Evolutionary conservation across 2,329 filamentous ascomycete species (phyloP).

Genomic region (Alternaria sp.): DNA sequence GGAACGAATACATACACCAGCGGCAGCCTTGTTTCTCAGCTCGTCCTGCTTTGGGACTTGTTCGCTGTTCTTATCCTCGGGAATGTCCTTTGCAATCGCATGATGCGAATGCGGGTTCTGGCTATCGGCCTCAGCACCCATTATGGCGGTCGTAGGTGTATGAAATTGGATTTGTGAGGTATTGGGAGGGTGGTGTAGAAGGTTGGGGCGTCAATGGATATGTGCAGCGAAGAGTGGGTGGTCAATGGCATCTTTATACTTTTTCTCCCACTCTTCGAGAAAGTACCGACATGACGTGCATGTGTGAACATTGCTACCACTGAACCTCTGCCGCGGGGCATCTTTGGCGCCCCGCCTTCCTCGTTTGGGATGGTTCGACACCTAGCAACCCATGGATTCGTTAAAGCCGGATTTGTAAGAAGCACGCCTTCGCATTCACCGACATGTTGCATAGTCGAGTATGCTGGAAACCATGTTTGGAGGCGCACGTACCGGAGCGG

Average conservation of each 20-base stretch:
- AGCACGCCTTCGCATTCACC: conserved; percentile 1
- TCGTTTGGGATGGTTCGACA: conserved; percentile 14
- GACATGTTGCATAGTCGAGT: neutral
- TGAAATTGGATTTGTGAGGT: neutral
- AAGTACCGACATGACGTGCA: conserved; percentile 31
- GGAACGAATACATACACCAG: conserved; percentile 47
- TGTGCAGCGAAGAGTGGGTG: conserved; percentile 6
- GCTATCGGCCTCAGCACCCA: conserved; percentile 35
- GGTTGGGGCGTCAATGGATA: conserved; percentile 9
- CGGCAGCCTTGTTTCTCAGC: conserved; percentile 54
- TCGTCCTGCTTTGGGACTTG: conserved; percentile 26
- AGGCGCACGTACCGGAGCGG: conserved; percentile 1
- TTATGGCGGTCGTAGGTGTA: conserved; percentile 17
- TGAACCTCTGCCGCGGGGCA: conserved; percentile 24
- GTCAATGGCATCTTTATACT: conserved; percentile 32
- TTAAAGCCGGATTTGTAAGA: conserved; percentile 35
- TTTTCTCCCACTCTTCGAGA: conserved; percentile 29
- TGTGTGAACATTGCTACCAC: conserved; percentile 3
- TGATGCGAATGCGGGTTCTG: conserved; percentile 44
- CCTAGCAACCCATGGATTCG: conserved; percentile 4
- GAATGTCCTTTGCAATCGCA: conserved; percentile 40
- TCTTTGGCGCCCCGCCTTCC: conserved; percentile 27
- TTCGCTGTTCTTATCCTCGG: conserved; percentile 36
- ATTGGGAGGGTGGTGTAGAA: neutral
- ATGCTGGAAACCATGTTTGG: neutral